Percentiles rank a stretch among this genome's conserved stretches.
These are phyloP conservation scores for Quercus variabilis DNA, from an alignment of 306 rosid species.

Conservation along the genomic window DNA sequence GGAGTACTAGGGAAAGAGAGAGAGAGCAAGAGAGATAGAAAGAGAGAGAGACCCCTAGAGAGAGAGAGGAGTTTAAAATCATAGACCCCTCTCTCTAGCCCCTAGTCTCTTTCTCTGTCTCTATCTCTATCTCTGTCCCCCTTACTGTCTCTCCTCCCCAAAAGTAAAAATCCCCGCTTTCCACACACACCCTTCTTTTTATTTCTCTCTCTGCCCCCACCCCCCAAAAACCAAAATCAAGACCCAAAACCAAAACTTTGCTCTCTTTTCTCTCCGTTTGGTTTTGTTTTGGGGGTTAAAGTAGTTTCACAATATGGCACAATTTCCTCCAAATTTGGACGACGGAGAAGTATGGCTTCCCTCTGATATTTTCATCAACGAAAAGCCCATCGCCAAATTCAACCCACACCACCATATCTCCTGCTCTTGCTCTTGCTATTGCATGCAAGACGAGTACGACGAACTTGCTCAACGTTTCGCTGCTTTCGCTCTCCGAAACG, in stretches of 20 bases:
- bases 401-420: background rate
- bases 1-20: too few species aligned
- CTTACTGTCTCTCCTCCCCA: too few species aligned
- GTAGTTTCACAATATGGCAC: slow-evolving; percentile 10
- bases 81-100: too few species aligned
- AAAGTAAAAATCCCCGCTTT: too few species aligned
- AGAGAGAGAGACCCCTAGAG: too few species aligned
- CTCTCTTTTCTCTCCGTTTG: background rate
- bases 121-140: too few species aligned
- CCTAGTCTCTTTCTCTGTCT: too few species aligned
- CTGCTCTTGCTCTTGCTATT: background rate
- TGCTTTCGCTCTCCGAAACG: slow-evolving; percentile 14
- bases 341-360: slow-evolving; percentile 27
- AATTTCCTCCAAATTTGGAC: slow-evolving; percentile 19
- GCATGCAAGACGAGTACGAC: slow-evolving; percentile 5
- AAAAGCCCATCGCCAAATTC: background rate
- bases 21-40: too few species aligned
- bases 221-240: too few species aligned
- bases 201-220: too few species aligned
- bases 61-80: too few species aligned
- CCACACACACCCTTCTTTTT: too few species aligned
- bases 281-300: background rate
- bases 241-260: background rate
- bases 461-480: slow-evolving; percentile 12
- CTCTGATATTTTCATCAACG: slow-evolving; percentile 22